Percentiles rank a stretch among this genome's conserved stretches.
Conservation (phyloP, 1,284 basidiomycete species). For the Leccinum olivaceoglutinosum region DNA sequence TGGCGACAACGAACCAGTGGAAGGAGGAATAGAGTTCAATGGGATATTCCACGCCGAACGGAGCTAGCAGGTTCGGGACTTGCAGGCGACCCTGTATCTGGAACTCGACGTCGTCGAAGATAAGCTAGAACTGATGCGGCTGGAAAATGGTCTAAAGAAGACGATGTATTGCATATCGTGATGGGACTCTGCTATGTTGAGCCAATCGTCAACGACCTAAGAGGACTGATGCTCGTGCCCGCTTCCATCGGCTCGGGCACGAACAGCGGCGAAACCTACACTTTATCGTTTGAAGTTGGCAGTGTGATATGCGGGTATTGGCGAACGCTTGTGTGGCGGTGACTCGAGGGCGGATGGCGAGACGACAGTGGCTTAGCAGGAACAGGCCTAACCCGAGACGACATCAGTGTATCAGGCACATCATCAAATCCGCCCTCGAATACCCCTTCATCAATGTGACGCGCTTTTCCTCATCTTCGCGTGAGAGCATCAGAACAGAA, state of each 20-base stretch:
- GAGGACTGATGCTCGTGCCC: slow-evolving; percentile 28
- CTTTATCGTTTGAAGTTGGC: slow-evolving; percentile 36
- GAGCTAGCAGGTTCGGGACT: slow-evolving; percentile 15
- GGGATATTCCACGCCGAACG: slow-evolving; percentile 28
- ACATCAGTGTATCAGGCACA: slow-evolving; percentile 17
- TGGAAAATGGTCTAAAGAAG: slow-evolving; percentile 30
- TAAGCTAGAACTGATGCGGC: slow-evolving; percentile 23
- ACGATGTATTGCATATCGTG: slow-evolving; percentile 9
- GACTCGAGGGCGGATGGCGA: slow-evolving; percentile 7
- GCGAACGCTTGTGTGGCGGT: neutral
- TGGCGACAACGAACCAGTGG: slow-evolving; percentile 16
- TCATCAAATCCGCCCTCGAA: slow-evolving; percentile 57
- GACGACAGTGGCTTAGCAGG: slow-evolving; percentile 4
- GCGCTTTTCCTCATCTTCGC: slow-evolving; percentile 59
- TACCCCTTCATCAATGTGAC: slow-evolving; percentile 42
- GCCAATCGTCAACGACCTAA: slow-evolving; percentile 9
- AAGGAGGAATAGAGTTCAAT: slow-evolving; percentile 15
- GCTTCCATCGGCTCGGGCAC: slow-evolving; percentile 40
- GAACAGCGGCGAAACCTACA: slow-evolving; percentile 34
- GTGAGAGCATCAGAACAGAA: slow-evolving; percentile 67
- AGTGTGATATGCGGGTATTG: slow-evolving; percentile 24
- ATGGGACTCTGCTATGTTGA: neutral
- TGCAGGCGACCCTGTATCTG: slow-evolving; percentile 7
- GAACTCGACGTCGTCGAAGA: slow-evolving; percentile 23
- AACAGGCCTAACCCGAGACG: slow-evolving; percentile 5